Evolutionary conservation across 1,284 basidiomycete species (phyloP).

Genomic region (Coriolopsis trogii): DNA sequence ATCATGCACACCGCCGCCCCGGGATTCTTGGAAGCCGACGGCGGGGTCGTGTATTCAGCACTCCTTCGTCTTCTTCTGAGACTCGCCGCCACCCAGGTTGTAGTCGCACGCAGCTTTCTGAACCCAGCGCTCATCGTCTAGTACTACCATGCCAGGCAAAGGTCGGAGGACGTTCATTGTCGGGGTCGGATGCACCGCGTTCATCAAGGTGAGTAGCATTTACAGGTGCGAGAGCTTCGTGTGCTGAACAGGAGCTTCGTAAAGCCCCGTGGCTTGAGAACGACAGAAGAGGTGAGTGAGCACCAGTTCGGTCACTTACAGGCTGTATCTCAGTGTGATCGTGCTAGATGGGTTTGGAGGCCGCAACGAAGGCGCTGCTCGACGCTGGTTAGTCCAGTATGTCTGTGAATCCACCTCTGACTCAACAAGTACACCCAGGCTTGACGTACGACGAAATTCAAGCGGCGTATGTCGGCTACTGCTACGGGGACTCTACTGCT

Average conservation of each 20-base stretch:
- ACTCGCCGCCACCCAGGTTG: too few species aligned
- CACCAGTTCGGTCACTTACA: too few species aligned
- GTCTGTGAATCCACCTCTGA: background rate
- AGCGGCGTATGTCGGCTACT: conserved; percentile 80
- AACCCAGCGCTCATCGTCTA: too few species aligned
- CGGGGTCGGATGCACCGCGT: conserved; percentile 80
- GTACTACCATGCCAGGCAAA: conserved; percentile 28
- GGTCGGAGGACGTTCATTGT: conserved; percentile 68
- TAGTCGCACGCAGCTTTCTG: too few species aligned
- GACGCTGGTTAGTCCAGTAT: conserved; percentile 63
- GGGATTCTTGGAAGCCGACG: too few species aligned
- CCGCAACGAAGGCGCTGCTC: conserved; percentile 81
- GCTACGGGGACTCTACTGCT: conserved; percentile 79
- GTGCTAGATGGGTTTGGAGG: conserved; percentile 77
- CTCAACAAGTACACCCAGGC: conserved; percentile 40
- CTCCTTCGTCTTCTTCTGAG: too few species aligned
- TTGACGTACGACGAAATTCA: conserved; percentile 82
- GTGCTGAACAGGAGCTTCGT: conserved; percentile 1
- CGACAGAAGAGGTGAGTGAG: conserved; percentile 67
- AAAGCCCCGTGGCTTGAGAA: conserved; percentile 64
- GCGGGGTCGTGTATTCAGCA: too few species aligned
- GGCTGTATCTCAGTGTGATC: background rate
- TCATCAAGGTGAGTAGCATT: conserved; percentile 62
- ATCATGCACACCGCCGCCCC: too few species aligned
- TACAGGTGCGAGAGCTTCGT: background rate